Conservation (phyloP, 1,139 yeast genomes). For the Nakaseomyces kungkrabaensis region DNA sequence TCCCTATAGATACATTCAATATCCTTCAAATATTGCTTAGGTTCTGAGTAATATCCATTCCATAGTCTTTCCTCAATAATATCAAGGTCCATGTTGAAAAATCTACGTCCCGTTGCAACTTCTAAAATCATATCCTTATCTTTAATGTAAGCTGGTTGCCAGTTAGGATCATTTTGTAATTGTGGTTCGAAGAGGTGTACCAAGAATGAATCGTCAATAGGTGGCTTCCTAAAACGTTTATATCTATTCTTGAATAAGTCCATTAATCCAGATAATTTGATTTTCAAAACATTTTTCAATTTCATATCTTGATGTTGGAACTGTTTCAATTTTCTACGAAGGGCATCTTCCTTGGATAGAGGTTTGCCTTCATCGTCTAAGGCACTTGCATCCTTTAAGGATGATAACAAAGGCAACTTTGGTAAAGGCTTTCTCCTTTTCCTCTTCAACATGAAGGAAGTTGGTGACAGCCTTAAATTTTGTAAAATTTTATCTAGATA, state of each 20-base stretch:
- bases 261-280: conserved; percentile 80
- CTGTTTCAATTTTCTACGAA: conserved; percentile 34
- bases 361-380: conserved; percentile 18
- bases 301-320: conserved; percentile 68
- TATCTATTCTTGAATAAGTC: conserved; percentile 80
- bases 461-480: conserved; percentile 60
- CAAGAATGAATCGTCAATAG: conserved; percentile 65
- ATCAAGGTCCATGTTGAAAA: conserved; percentile 84
- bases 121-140: conserved; percentile 77
- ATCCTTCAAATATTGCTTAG: conserved; percentile 79
- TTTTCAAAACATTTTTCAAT: conserved; percentile 71
- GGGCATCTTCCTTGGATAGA: conserved; percentile 19
- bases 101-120: conserved; percentile 59
- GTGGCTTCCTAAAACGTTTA: conserved; percentile 82
- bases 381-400: conserved; percentile 12
- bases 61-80: conserved; percentile 89
- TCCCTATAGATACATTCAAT: conserved; percentile 77
- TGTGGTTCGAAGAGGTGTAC: conserved; percentile 68
- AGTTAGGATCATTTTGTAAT: conserved; percentile 20
- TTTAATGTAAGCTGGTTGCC: conserved; percentile 42
- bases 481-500: conserved; percentile 47
- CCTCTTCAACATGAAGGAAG: conserved; percentile 35
- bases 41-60: conserved; percentile 94
- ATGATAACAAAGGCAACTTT: conserved; percentile 35
- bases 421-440: conserved; percentile 33